These are phyloP conservation scores for Cercophora samala DNA, from an alignment of 495 filamentous ascomycete species.

Conservation along the genomic window DNA sequence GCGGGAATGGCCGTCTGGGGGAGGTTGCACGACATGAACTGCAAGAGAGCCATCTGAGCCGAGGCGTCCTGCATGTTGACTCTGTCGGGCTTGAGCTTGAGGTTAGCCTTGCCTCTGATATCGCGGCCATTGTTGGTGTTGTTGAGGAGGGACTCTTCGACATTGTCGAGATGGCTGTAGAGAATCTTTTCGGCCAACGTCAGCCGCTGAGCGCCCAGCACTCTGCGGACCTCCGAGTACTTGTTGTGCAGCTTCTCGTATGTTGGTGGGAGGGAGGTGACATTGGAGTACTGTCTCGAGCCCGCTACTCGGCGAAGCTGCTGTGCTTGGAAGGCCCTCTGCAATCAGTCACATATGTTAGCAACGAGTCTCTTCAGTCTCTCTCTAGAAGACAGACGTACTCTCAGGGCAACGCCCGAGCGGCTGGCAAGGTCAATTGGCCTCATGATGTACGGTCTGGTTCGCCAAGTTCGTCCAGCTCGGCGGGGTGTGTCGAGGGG, in stretches of 20 bases:
- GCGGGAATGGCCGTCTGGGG: slow-evolving; percentile 91
- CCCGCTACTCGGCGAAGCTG: slow-evolving; percentile 21
- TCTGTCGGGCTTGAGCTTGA: slow-evolving; percentile 96
- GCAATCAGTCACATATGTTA: not conserved
- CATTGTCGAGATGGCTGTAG: slow-evolving; percentile 88
- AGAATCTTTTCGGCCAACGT: slow-evolving; percentile 97
- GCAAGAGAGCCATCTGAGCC: slow-evolving; percentile 94
- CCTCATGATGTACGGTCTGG: slow-evolving; percentile 31
- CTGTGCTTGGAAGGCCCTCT: slow-evolving; percentile 33
- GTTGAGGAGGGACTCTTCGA: slow-evolving; percentile 77
- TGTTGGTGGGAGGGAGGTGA: slow-evolving; percentile 39
- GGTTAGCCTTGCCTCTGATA: slow-evolving; percentile 82
- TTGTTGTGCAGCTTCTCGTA: slow-evolving; percentile 47
- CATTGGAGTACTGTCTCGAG: slow-evolving; percentile 27
- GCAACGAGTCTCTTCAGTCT: not conserved
- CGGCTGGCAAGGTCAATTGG: slow-evolving; percentile 41
- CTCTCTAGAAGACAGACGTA: slow-evolving; percentile 13
- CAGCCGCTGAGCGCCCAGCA: slow-evolving; percentile 67
- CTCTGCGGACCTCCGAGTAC: slow-evolving; percentile 60
- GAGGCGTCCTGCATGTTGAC: slow-evolving; percentile 99
- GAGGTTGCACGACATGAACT: slow-evolving; percentile 97
- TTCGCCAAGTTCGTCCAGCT: slow-evolving; percentile 15
- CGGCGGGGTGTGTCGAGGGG: slow-evolving; percentile 12
- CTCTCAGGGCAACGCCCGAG: slow-evolving; percentile 35
- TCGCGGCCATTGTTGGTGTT: slow-evolving; percentile 74